A percentile compares a stretch with the other conserved stretches of the same genome.
These are phyloP conservation scores for Trichoderma arundinaceum DNA, from an alignment of 2,329 filamentous ascomycete species.

Conservation along the genomic window DNA sequence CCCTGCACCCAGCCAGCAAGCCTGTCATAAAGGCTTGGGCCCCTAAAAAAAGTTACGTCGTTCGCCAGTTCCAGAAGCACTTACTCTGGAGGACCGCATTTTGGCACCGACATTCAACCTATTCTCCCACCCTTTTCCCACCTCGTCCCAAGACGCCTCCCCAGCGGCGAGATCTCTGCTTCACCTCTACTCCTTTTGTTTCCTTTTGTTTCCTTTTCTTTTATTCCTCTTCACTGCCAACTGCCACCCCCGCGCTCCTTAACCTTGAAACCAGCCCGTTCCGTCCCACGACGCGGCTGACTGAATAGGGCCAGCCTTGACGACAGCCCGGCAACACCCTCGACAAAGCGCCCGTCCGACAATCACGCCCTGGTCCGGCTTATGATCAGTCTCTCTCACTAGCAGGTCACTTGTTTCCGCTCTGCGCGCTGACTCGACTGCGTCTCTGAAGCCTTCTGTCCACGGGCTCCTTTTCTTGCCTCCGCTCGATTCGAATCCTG, in stretches of 20 bases:
- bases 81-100: constrained; percentile 29
- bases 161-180: constrained; percentile 27
- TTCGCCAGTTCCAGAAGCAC: constrained; percentile 30
- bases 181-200: constrained; percentile 22
- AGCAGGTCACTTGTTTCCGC: constrained; percentile 10
- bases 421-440: constrained; percentile 27
- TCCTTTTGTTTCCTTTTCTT: constrained; percentile 35
- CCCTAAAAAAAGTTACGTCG: constrained; percentile 36
- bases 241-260: background rate
- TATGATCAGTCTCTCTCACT: constrained; percentile 24
- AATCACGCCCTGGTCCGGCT: constrained; percentile 23
- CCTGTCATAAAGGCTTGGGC: constrained; percentile 34
- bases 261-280: constrained; percentile 31
- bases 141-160: constrained; percentile 31
- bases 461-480: constrained; percentile 23
- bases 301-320: constrained; percentile 41
- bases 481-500: constrained; percentile 6
- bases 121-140: constrained; percentile 26
- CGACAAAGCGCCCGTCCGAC: constrained; percentile 25
- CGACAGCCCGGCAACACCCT: constrained; percentile 35
- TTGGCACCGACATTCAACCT: constrained; percentile 27
- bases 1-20: constrained; percentile 27
- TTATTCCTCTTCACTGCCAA: constrained; percentile 13
- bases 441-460: constrained; percentile 12
- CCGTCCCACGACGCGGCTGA: constrained; percentile 36